Base-by-base conservation (phyloP, 768 basidiomycete species). In the Tremella fuciformis region DNA sequence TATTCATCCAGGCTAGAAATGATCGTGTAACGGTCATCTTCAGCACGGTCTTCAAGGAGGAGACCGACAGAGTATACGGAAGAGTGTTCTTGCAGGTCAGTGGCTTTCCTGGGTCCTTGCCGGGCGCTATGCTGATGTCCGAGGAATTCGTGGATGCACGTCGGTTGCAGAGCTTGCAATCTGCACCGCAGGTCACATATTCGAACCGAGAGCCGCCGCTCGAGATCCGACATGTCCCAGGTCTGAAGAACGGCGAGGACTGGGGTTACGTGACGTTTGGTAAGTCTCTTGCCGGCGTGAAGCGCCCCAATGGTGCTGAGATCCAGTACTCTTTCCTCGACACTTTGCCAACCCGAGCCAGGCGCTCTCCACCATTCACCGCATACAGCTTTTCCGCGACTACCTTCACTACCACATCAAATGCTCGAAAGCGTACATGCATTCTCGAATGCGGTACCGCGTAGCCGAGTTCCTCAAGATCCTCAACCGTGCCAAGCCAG, bases 121-220 rank as follows among this genome's bases (percentile, higher is more conserved):
- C 47, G 57, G 3, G 39, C 9, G 21, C 22, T 16, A 1, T 18
- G 47, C 40, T 15, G 40, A 53, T 15, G 8, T n/a, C 21, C 21
- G 64, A 93, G 91, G 96, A 98, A 86, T 99, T 99, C 69, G 96
- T 98, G 29, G 96, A 99, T 80, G 94, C 96, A n/a, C 84, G 96
- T 55, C 84, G 90, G 50, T 84, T 89, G 59, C 90, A 93, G 1
- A 86, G 87, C 11, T 88, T 98, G 53, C 96, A 98, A 78, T 91
- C 88, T 64, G 96, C 96, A 1, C 96, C 96, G 0, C 96, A 98
- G 77, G 96, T 99, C 13, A 81, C 93, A 11, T 98, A 96, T 78
- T 88, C 89, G 11, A 93, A 87, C 70, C 86, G 92, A 41, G 92
- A 96, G 42, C 93, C 96, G 22, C 96, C 96, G 0, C 83, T 96